Conservation (phyloP, 768 basidiomycete genomes). For the Cystobasidium tubakii region DNA sequence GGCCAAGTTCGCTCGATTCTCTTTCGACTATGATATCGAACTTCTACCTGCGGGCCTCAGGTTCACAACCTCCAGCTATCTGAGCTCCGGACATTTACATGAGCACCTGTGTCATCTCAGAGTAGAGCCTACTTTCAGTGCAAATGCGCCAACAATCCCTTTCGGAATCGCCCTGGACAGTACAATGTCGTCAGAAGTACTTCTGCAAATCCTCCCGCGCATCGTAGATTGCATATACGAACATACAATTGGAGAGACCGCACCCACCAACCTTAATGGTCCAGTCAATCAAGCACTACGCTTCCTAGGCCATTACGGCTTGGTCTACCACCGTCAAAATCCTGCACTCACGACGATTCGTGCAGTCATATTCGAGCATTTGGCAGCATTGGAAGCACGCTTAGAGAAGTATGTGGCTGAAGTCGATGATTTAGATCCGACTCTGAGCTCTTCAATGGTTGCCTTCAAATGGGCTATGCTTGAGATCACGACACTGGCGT, state of each 20-base stretch:
- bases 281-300: constrained; percentile 51
- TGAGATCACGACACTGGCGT: constrained; percentile 56
- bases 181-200: constrained; percentile 53
- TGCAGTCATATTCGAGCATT: constrained; percentile 50
- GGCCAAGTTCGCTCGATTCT: constrained; percentile 38
- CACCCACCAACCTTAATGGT: not conserved
- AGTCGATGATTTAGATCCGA: constrained; percentile 49
- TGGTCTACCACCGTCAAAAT: constrained; percentile 52
- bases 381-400: constrained; percentile 50
- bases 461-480: constrained; percentile 62
- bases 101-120: constrained; percentile 46
- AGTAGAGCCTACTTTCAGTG: constrained; percentile 39
- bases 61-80: constrained; percentile 54
- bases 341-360: constrained; percentile 44
- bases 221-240: constrained; percentile 56
- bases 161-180: constrained; percentile 48
- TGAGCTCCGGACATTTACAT: constrained; percentile 43
- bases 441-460: constrained; percentile 46
- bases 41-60: constrained; percentile 56
- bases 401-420: constrained; percentile 49
- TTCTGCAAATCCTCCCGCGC: constrained; percentile 51
- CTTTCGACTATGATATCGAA: constrained; percentile 57
- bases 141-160: constrained; percentile 44
- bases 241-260: constrained; percentile 51
- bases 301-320: constrained; percentile 54